These are phyloP conservation scores for Drosera capensis DNA, from an alignment of 148 eudicot genomes.

Conservation along the genomic window DNA sequence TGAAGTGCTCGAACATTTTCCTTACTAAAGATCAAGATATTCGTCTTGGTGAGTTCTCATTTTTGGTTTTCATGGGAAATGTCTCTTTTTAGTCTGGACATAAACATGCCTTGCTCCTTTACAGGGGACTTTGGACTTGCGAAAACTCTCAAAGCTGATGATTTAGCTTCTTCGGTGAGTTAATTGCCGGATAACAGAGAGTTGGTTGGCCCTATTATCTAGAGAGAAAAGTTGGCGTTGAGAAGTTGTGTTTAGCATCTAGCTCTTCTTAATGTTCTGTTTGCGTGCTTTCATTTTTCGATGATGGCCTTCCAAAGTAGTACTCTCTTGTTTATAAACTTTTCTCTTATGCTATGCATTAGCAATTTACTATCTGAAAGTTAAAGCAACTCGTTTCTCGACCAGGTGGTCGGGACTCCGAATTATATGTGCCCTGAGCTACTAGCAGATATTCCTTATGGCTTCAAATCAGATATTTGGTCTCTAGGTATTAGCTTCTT, in stretches of 20 bases:
- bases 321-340: too few relatives aligned
- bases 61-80: too few relatives aligned
- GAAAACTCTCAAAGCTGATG: constrained; percentile 92
- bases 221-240: too few relatives aligned
- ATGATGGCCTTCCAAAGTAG: too few relatives aligned
- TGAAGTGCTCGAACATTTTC: constrained; percentile 96
- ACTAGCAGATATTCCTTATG: constrained; percentile 96
- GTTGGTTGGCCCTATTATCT: too few relatives aligned
- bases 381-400: constrained; percentile 6
- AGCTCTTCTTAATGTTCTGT: not conserved
- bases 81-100: not conserved
- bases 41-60: constrained; percentile 61
- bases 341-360: not conserved
- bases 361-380: not conserved
- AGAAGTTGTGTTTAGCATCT: not conserved
- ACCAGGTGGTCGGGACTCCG: constrained; percentile 97
- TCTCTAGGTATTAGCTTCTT: constrained; percentile 52
- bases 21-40: constrained; percentile 87
- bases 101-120: constrained; percentile 5
- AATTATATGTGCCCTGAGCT: constrained; percentile 99
- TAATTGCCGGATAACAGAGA: too few relatives aligned
- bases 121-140: constrained; percentile 99
- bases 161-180: constrained; percentile 92
- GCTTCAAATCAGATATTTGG: constrained; percentile 99
- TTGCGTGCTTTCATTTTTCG: not conserved